Evolutionary conservation across 1,139 yeast genomes (phyloP), one percentile per base, ranked within the genome.

Genomic region (Candida dubliniensis): DNA sequence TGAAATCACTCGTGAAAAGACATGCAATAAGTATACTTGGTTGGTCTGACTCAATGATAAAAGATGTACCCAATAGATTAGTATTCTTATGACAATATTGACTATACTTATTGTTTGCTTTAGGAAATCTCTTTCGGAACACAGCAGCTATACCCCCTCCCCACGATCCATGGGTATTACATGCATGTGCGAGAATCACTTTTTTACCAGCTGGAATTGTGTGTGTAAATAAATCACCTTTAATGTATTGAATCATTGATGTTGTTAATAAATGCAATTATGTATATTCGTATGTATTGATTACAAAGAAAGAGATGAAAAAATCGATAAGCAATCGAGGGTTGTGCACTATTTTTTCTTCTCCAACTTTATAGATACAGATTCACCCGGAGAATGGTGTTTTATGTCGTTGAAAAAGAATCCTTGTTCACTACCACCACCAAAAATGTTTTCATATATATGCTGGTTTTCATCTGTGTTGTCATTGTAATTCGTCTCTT

Each of bases 161-260:
- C 96, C 96, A 88, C 0, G 74, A 59, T 0, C 96, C 96, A 30
- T 74, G 69, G 43, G 90, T 82, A 57, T 88, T 88, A 58, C 96
- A 88, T 0, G 96, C 83, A 59, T 88, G 96, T 1, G 84, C 85
- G 9, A 81, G 63, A 2, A 83, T 62, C 4, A 43, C 35, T 13
- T 44, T 36, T 24, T 43, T 45, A 8, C 44, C 40, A 3, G 41
- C n/a, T 9, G 46, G 45, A 1, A 63, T 45, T 0, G 65, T 56
- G 23, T 75, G 71, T 13, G 66, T 55, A 51, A 85, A 82, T 10
- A 85, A 60, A 53, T 85, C 87, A 1, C 89, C 90, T 44, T 70
- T 69, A 30, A 79, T 64, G 59, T 84, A 84, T n/a, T 62, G 66
- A 39, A 78, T 54, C 62, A 37, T 37, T n/a, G 34, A 23, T 18